Evolutionary conservation across 805 yeast genomes (phyloP), one percentile per base, ranked within the genome.

Genomic region (Zygoascus bituminiphila): DNA sequence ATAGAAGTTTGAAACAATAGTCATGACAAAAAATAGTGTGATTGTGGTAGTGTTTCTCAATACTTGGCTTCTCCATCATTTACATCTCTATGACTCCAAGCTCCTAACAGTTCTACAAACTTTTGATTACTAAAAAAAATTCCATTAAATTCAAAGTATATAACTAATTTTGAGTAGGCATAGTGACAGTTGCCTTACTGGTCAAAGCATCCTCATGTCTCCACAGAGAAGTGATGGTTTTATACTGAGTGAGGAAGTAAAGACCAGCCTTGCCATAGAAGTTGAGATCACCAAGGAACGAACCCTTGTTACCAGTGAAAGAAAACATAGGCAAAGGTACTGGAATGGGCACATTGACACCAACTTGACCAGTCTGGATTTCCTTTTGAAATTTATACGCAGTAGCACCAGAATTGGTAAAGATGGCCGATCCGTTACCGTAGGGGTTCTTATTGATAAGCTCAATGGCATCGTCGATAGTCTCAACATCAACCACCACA

Each of bases 241-340:
- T 83, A 57, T 83, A 78, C 69, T 81, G 82, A 29, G 89, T 82
- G 68, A 81, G 71, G 68, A 82, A 82, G 47, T 79, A 72, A 43
- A 83, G 62, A 25, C 89, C 88, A n/a, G 83, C 75, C 69, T 81
- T 79, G 51, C 89, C 89, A 66, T 82, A 82, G 64, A 82, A 82
- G 71, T 83, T 83, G 72, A 83, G 74, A 62, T 83, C 88, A 31
- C 89, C 89, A 55, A 82, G 71, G 76, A 83, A 82, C 5, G 86
- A 80, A 35, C 79, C 84, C 68, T 81, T 81, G 64, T 77, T 78
- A 23, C 89, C 89, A 10, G 89, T 83, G 70, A 82, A 82, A 2
- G 86, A 79, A 66, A 82, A 82, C 85, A 83, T 80, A 51, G 89
- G 88, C 63, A 83, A 69, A 44, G 89, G 89, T 17, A 82, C 89